Base-by-base conservation (phyloP, 2,329 filamentous ascomycete genomes). In the Coccinonectria pachysandricola region DNA sequence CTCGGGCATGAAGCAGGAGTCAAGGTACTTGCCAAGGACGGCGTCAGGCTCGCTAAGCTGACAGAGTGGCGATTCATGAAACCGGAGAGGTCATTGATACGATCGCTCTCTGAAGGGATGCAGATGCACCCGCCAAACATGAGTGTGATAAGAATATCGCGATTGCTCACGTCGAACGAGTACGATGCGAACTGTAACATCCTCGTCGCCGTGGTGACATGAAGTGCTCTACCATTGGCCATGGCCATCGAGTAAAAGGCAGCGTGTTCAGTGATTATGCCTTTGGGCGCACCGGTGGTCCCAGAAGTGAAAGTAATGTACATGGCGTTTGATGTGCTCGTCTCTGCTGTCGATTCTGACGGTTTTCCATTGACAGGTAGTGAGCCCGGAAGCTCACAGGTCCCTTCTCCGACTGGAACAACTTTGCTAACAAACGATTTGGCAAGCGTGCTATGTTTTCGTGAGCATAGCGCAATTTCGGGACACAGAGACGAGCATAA, bases 221-320 rank as follows among this genome's bases (percentile, higher is more conserved):
- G 1, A 15, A 30, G 23, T 2, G 19, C 19, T 13, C 22, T n/a
- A n/a, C 28, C 23, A 22, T 26, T 26, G 12, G 28, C 19, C 23
- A 30, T 18, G 9, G 19, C 23, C 23, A 26, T 21, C 3, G 23
- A 17, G 12, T 21, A 21, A 22, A 30, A 25, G n/a, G 20, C 24
- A 23, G 24, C 17, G 16, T 27, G 24, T 15, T 26, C 13, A 2
- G 24, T 23, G 7, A 27, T 20, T 7, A 26, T 21, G 12, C 65
- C 67, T 43, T 73, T 73, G 0, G 68, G 68, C 9, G 50, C 52
- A 4, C 68, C 68, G 0, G 68, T 72, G 14, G 60, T 70, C n/a
- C 68, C 68, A 3, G 66, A 71, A 4, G 68, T 72, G 43, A 71
- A 72, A 35, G 69, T 61, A 34, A 65, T 60, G 21, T 52, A 50